Conservation (phyloP, 2,329 filamentous ascomycete genomes). For the Trichoderma sp. region DNA sequence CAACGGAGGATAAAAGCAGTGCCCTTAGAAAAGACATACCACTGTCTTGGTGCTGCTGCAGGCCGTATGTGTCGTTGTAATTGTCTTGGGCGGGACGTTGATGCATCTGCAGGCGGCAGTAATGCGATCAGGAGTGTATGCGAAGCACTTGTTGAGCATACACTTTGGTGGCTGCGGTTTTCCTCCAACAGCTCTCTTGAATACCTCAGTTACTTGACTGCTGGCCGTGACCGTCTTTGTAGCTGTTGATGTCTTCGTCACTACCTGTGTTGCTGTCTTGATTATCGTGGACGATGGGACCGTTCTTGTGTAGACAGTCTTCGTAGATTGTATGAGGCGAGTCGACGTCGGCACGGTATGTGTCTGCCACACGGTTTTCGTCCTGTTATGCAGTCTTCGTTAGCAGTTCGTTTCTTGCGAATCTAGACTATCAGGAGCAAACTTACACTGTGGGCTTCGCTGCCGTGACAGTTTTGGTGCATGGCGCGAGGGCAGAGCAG, state of each 20-base stretch:
- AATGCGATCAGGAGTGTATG: slow-evolving; percentile 31
- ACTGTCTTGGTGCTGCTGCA: slow-evolving; percentile 24
- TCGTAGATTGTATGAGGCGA: slow-evolving; percentile 25
- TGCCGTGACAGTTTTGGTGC: slow-evolving; percentile 27
- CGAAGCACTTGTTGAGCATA: slow-evolving; percentile 30
- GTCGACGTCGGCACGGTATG: slow-evolving; percentile 23
- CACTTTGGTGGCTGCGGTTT: slow-evolving; percentile 27
- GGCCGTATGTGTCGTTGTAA: slow-evolving; percentile 27
- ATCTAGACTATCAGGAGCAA: not conserved
- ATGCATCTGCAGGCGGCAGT: slow-evolving; percentile 33
- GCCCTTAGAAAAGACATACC: slow-evolving; percentile 8
- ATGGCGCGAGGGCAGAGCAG: slow-evolving; percentile 29
- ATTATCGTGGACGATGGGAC: slow-evolving; percentile 29
- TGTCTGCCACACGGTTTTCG: slow-evolving; percentile 25
- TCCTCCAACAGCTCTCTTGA: slow-evolving; percentile 21
- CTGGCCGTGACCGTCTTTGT: slow-evolving; percentile 21
- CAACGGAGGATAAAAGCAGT: not conserved
- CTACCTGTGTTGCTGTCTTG: slow-evolving; percentile 20
- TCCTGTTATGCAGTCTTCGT: slow-evolving; percentile 5
- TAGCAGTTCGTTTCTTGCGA: not conserved
- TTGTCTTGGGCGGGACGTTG: slow-evolving; percentile 28
- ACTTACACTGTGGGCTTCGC: slow-evolving; percentile 26
- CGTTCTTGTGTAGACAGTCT: slow-evolving; percentile 30
- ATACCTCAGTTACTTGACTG: not conserved
- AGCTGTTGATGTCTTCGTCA: slow-evolving; percentile 28